Conservation (phyloP, 139 green algal genomes). For the Picochlorum sp. region DNA sequence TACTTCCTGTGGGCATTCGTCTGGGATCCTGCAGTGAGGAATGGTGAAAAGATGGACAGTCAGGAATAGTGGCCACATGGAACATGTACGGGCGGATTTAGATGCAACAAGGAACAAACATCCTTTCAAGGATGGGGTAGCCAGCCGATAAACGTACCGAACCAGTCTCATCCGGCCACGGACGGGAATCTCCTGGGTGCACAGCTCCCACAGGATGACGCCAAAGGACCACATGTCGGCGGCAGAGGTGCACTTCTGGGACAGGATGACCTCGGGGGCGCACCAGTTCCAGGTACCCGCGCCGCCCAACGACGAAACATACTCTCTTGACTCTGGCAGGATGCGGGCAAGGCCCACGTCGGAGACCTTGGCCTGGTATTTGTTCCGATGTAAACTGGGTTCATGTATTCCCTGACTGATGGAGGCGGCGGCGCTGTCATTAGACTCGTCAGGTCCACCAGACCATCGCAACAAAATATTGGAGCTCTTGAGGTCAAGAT, state of each 20-base stretch:
- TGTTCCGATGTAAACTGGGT: background rate
- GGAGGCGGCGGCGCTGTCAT: too few relatives aligned
- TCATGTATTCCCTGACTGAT: too few relatives aligned
- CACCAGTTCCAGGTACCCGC: constrained; percentile 1
- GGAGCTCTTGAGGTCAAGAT: constrained; percentile 16
- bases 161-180: constrained; percentile 6
- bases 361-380: constrained; percentile 13
- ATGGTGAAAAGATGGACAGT: too few relatives aligned
- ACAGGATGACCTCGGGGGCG: constrained; percentile 30
- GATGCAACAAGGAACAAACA: too few relatives aligned
- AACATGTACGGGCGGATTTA: too few relatives aligned
- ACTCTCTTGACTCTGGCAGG: background rate
- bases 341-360: constrained; percentile 25
- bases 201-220: constrained; percentile 28
- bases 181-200: constrained; percentile 10
- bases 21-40: too few relatives aligned
- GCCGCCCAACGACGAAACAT: background rate
- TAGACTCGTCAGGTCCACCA: background rate
- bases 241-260: constrained; percentile 19
- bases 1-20: background rate
- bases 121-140: background rate
- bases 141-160: background rate
- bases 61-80: too few relatives aligned
- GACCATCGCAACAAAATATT: constrained; percentile 16
- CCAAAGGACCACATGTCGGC: constrained; percentile 29